Conservation (phyloP, 1,139 yeast species). For the Kluyveromyces sp. region DNA sequence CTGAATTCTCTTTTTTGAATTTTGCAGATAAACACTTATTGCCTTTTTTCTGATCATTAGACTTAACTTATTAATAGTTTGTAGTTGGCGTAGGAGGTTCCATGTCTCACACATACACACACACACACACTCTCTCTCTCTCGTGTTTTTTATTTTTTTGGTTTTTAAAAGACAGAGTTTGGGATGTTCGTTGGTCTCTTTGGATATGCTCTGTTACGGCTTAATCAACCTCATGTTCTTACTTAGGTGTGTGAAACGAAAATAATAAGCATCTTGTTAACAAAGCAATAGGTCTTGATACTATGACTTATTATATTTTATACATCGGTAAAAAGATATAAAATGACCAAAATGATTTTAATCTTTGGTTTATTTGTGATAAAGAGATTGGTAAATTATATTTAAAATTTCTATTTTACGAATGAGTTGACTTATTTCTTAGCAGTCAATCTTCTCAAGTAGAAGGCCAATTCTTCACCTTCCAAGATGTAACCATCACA, state of each 20-base stretch:
- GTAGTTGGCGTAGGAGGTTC: no score
- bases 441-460: slow-evolving; percentile 98
- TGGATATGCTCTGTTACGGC: not conserved
- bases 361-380: not conserved
- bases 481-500: slow-evolving; percentile 99
- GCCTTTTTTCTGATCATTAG: slow-evolving; percentile 29
- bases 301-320: slow-evolving; percentile 6
- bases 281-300: slow-evolving; percentile 3
- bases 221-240: not conserved
- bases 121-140: not conserved
- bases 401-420: not conserved
- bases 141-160: no score
- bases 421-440: slow-evolving; percentile 63
- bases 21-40: slow-evolving; percentile 29
- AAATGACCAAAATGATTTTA: slow-evolving; percentile 1
- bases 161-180: no score
- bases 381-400: not conserved
- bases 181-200: not conserved
- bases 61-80: no score
- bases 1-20: slow-evolving; percentile 29
- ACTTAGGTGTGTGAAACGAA: not conserved
- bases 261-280: not conserved
- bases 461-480: slow-evolving; percentile 99
- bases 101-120: no score
- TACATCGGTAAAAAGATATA: slow-evolving; percentile 5